Evolutionary conservation across 176 grass and related monocot genomes (phyloP), one percentile per base, ranked within the genome.

Genomic region (Eremochloa ophiuroides): DNA sequence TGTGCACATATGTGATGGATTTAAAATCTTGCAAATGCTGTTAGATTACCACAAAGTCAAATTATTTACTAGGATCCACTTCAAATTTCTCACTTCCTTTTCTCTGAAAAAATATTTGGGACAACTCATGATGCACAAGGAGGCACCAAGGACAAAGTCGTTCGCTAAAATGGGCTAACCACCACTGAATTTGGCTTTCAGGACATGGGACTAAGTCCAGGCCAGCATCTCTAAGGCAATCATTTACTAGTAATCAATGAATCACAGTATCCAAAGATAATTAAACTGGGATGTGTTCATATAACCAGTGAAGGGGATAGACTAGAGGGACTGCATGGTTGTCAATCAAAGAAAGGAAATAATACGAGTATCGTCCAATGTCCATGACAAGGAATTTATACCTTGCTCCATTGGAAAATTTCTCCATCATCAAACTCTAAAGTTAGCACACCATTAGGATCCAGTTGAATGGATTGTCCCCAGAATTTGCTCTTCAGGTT

Each of bases 381-480:
- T n/a, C n/a, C n/a, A n/a, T 39, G 12, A 17, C 42, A 10, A 85
- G 68, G 22, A 80, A 75, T 71, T 4, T 73, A 43, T 90, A 97
- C 94, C 94, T 97, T 97, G 56, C 87, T 88, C 94, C 94, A 97
- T 66, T 92, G 89, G 82, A 97, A 97, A 59, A 79, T 91, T 90
- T 97, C 94, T n/a, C 94, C 94, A 89, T 97, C 94, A 79, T 97
- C 91, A 84, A 97, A 94, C 82, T 94, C 78, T 59, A 97, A 82
- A 38, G 89, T 97, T 81, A 97, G 86, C 61, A 87, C 20, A 8
- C 94, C 94, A 16, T 81, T 81, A 71, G 94, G 94, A 77, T 97
- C 89, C 25, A 94, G 44, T 51, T 92, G 91, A 84, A 97, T 97
- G 7, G 89, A 90, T 77, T 97, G 94, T 27, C 94, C 94, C 94